Conservation (phyloP, 345 rosid genomes). For the Boechera retrofracta region DNA sequence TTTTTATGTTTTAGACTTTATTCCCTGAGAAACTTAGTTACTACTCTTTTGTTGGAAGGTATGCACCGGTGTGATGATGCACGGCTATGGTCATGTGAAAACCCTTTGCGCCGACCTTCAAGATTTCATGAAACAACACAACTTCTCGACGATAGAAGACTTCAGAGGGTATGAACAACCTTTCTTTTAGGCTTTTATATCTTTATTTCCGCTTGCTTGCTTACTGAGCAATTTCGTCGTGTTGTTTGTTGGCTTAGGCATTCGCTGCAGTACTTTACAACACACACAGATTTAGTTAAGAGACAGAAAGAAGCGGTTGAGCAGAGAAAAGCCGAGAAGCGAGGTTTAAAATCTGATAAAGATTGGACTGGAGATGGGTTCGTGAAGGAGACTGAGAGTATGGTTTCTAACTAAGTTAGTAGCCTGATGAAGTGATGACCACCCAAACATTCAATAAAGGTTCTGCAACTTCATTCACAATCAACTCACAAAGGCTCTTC, state of each 20-base stretch:
- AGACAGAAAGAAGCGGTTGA: constrained; percentile 87
- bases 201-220: neutral
- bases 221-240: constrained; percentile 1
- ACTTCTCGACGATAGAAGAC: constrained; percentile 81
- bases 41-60: constrained; percentile 55
- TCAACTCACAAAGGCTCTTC: constrained; percentile 12
- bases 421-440: constrained; percentile 30
- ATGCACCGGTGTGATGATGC: constrained; percentile 99
- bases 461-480: constrained; percentile 15
- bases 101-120: constrained; percentile 73
- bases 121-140: constrained; percentile 90
- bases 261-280: constrained; percentile 88
- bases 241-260: constrained; percentile 47
- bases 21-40: neutral
- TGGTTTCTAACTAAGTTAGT: constrained; percentile 78
- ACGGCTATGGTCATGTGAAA: constrained; percentile 92
- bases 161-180: constrained; percentile 76
- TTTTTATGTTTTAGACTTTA: neutral
- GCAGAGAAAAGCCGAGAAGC: constrained; percentile 73
- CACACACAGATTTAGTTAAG: constrained; percentile 80
- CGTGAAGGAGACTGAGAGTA: constrained; percentile 88
- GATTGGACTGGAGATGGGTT: constrained; percentile 99
- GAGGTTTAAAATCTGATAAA: constrained; percentile 87
- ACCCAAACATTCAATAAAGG: constrained; percentile 15
- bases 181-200: neutral